phyloP scores from a whole-genome alignment of 2,329 filamentous ascomycete species.

The Ophiostoma sp. region DNA sequence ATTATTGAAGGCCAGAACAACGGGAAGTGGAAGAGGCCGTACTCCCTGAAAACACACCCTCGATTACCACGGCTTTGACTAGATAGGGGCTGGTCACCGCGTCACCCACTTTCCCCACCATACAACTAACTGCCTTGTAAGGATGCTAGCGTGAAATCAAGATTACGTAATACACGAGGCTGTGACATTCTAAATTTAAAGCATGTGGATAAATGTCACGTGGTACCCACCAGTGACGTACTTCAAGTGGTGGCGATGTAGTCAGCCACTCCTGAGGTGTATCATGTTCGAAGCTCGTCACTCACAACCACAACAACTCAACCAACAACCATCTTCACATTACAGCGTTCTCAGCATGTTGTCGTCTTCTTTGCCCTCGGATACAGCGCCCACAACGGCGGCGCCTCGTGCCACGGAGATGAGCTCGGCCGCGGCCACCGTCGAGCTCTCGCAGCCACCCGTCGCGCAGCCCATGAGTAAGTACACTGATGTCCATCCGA shows the following conservation, averaged over 20 bases:
- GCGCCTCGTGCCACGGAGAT: background rate
- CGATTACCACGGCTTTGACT: too few relatives aligned
- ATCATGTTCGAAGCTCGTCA: background rate
- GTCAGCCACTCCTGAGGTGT: slow-evolving; percentile 6
- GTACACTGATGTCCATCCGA: background rate
- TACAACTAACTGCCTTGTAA: too few relatives aligned
- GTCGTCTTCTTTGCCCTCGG: background rate
- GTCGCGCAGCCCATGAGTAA: slow-evolving; percentile 17
- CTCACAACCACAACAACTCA: background rate
- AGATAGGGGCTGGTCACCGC: too few relatives aligned
- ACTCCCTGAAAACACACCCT: too few relatives aligned
- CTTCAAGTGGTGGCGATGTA: background rate
- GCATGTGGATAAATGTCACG: slow-evolving; percentile 1
- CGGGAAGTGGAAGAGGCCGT: too few relatives aligned
- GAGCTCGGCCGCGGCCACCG: background rate
- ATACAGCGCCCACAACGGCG: background rate
- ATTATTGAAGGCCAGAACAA: too few relatives aligned
- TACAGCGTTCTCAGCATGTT: background rate
- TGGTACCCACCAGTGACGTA: slow-evolving; percentile 9
- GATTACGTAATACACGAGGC: too few relatives aligned
- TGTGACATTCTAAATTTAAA: too few relatives aligned
- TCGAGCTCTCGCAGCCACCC: slow-evolving; percentile 16
- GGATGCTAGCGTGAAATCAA: too few relatives aligned
- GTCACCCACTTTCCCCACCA: too few relatives aligned
- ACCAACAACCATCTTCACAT: background rate